These are phyloP conservation scores for Margaritispora aquatica DNA, from an alignment of 495 filamentous ascomycete genomes.

Conservation along the genomic window DNA sequence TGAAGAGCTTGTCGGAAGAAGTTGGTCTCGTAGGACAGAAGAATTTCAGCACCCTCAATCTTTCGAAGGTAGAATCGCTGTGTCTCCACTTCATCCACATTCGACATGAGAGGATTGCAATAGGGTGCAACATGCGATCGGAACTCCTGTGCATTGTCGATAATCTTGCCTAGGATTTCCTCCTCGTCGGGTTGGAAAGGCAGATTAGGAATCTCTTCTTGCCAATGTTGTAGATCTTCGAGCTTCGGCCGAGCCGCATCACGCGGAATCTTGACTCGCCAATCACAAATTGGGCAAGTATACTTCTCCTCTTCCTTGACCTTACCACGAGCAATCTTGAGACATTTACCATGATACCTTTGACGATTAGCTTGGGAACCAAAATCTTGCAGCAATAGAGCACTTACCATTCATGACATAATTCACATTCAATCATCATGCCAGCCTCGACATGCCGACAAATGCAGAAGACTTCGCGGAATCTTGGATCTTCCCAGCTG, in stretches of 20 bases:
- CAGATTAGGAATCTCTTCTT: conserved; percentile 71
- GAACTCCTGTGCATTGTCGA: conserved; percentile 78
- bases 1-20: conserved; percentile 96
- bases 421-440: conserved; percentile 99
- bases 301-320: conserved; percentile 98
- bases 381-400: conserved; percentile 14
- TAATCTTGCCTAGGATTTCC: conserved; percentile 73
- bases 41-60: conserved; percentile 95
- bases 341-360: conserved; percentile 96
- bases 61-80: conserved; percentile 98
- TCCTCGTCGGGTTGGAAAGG: conserved; percentile 98
- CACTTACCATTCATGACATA: conserved; percentile 92
- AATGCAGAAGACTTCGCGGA: conserved; percentile 91
- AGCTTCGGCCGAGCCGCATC: conserved; percentile 94
- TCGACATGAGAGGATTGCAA: conserved; percentile 74
- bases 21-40: conserved; percentile 89
- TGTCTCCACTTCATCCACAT: conserved; percentile 76
- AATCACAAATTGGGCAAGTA: conserved; percentile 97
- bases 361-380: background rate
- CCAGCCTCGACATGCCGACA: conserved; percentile 89
- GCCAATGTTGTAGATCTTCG: conserved; percentile 85
- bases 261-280: conserved; percentile 95
- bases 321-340: conserved; percentile 96
- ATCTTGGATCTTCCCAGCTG: conserved; percentile 43
- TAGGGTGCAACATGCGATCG: conserved; percentile 72